These are phyloP conservation scores for Cryphonectria parasitica DNA, from an alignment of 2,329 filamentous ascomycete genomes.

Conservation along the genomic window DNA sequence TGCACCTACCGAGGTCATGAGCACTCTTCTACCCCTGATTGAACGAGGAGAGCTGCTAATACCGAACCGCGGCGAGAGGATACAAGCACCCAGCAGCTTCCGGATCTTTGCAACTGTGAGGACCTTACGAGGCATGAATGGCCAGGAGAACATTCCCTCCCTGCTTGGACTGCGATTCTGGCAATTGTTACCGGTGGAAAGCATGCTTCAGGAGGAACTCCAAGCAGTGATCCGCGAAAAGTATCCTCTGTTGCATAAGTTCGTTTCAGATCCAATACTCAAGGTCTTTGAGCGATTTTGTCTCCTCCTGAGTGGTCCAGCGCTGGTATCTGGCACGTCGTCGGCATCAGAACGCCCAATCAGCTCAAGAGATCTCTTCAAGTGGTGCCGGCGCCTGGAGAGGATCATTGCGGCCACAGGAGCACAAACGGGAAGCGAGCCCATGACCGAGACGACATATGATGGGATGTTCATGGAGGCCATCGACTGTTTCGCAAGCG, in stretches of 20 bases:
- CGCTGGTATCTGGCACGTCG: conserved; percentile 34
- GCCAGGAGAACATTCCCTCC: conserved; percentile 67
- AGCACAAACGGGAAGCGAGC: conserved; percentile 68
- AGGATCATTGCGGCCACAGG: conserved; percentile 65
- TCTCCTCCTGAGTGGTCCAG: conserved; percentile 43
- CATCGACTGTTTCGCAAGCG: conserved; percentile 88
- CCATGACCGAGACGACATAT: conserved; percentile 70
- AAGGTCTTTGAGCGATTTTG: conserved; percentile 61
- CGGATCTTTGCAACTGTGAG: conserved; percentile 90
- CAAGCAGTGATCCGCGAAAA: conserved; percentile 71
- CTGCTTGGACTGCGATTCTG: conserved; percentile 87
- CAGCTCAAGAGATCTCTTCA: conserved; percentile 74
- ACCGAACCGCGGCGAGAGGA: conserved; percentile 82
- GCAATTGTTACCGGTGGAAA: conserved; percentile 72
- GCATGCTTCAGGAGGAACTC: conserved; percentile 71
- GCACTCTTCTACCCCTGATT: conserved; percentile 87
- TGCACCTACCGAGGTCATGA: conserved; percentile 92
- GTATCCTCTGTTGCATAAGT: conserved; percentile 71
- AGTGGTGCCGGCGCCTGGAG: conserved; percentile 82
- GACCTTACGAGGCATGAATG: conserved; percentile 71
- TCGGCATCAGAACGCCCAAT: conserved; percentile 49
- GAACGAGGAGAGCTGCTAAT: conserved; percentile 91
- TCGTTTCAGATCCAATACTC: conserved; percentile 58
- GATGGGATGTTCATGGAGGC: conserved; percentile 94
- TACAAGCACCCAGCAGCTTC: conserved; percentile 83